phyloP scores from a whole-genome alignment of 495 filamentous ascomycete genomes.

The Aspergillus carlsbadensis region DNA sequence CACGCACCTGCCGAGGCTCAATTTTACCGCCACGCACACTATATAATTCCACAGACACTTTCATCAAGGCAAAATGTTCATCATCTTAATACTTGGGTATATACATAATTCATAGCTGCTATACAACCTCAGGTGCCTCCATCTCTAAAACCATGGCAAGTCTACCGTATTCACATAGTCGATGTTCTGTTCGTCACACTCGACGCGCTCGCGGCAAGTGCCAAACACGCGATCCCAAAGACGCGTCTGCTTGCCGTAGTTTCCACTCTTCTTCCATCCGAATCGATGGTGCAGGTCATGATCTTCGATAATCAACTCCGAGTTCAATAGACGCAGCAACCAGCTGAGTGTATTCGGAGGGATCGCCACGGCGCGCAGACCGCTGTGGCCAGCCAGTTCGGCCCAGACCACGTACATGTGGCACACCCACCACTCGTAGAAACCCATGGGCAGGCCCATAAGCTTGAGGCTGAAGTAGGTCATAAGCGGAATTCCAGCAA shows the following conservation, averaged over 20 bases:
- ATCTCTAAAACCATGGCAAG: conserved; percentile 38
- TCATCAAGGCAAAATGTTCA: not conserved
- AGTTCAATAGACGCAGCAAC: conserved; percentile 31
- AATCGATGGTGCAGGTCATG: conserved; percentile 46
- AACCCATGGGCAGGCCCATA: conserved; percentile 40
- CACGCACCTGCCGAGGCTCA: not conserved
- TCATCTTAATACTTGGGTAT: not conserved
- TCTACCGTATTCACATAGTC: conserved; percentile 36
- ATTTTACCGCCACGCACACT: not conserved
- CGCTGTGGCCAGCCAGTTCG: conserved; percentile 41
- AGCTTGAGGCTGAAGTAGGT: conserved; percentile 32
- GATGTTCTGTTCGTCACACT: conserved; percentile 32
- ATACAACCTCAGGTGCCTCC: not conserved
- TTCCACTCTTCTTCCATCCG: conserved; percentile 43
- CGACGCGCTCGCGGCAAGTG: conserved; percentile 37
- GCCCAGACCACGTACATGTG: conserved; percentile 43
- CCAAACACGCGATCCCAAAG: conserved; percentile 46
- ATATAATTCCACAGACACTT: not conserved
- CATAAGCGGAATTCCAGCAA: conserved; percentile 40
- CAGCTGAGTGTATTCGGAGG: conserved; percentile 38
- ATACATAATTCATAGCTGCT: conserved; percentile 7
- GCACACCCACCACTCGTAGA: conserved; percentile 48
- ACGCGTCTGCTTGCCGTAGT: conserved; percentile 45
- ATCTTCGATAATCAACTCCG: conserved; percentile 43
- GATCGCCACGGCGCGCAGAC: conserved; percentile 33